Conservation (phyloP, 768 basidiomycete species). For the Gyrodon lividus region DNA sequence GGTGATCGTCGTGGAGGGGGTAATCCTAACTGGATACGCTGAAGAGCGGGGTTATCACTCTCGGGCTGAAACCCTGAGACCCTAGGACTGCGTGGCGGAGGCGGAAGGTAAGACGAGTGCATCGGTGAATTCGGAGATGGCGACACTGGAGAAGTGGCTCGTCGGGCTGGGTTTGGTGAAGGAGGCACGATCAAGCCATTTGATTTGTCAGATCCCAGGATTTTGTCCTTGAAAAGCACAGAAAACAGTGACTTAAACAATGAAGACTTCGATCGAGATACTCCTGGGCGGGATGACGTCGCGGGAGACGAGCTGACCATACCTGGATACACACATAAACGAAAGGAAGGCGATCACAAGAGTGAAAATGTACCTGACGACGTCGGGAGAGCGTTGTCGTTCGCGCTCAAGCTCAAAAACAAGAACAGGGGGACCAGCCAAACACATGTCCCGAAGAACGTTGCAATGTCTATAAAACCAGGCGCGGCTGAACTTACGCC, state of each 20-base stretch:
- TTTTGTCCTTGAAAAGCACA: slow-evolving; percentile 39
- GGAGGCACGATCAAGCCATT: slow-evolving; percentile 74
- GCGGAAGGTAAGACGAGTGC: slow-evolving; percentile 22
- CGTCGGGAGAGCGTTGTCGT: slow-evolving; percentile 90
- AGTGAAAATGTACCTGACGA: slow-evolving; percentile 46
- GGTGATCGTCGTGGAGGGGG: slow-evolving; percentile 41
- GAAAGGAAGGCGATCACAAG: neutral
- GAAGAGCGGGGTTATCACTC: slow-evolving; percentile 25
- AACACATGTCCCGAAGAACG: slow-evolving; percentile 83
- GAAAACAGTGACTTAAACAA: slow-evolving; percentile 68
- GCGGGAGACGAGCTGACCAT: slow-evolving; percentile 21
- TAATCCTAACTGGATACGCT: slow-evolving; percentile 39
- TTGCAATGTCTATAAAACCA: slow-evolving; percentile 72
- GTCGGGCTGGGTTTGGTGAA: slow-evolving; percentile 35
- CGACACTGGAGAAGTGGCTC: slow-evolving; percentile 19
- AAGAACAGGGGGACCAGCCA: slow-evolving; percentile 91
- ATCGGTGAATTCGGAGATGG: slow-evolving; percentile 28
- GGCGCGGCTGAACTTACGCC: slow-evolving; percentile 33
- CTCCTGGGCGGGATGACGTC: slow-evolving; percentile 23
- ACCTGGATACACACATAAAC: slow-evolving; percentile 11
- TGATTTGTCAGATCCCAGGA: slow-evolving; percentile 46
- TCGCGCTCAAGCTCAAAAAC: slow-evolving; percentile 94
- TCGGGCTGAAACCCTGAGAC: slow-evolving; percentile 34
- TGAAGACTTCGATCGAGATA: slow-evolving; percentile 52
- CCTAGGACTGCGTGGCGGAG: slow-evolving; percentile 27